These are phyloP conservation scores for Ceratobasidium sp. DNA, from an alignment of 1,284 basidiomycete genomes.

Conservation along the genomic window DNA sequence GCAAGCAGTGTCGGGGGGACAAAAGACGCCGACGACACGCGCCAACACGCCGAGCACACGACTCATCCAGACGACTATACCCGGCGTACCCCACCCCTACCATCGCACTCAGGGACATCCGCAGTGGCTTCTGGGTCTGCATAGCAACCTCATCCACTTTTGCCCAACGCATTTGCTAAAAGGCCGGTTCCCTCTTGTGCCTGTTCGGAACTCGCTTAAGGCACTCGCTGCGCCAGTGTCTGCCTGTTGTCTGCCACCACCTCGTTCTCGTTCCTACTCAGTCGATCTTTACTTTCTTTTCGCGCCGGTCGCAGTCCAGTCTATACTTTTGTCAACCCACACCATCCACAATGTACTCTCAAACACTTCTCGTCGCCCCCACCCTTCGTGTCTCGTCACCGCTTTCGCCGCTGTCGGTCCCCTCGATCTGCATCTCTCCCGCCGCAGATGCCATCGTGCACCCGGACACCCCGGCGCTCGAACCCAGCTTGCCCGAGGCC, in stretches of 20 bases:
- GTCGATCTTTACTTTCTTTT: constrained; percentile 30
- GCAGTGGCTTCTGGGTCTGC: constrained; percentile 13
- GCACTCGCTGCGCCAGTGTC: constrained; percentile 24
- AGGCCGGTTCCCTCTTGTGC: too few relatives aligned
- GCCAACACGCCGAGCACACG: neutral
- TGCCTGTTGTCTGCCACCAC: constrained; percentile 11
- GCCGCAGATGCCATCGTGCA: constrained; percentile 20
- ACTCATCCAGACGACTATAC: neutral
- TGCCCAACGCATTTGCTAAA: constrained; percentile 20
- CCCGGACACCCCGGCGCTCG: constrained; percentile 2
- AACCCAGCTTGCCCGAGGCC: constrained; percentile 26
- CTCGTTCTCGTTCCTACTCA: constrained; percentile 5
- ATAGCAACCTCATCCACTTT: constrained; percentile 21
- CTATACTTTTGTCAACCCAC: constrained; percentile 12
- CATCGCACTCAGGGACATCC: constrained; percentile 1
- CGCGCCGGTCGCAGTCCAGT: constrained; percentile 41
- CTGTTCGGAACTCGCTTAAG: constrained; percentile 5
- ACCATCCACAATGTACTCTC: constrained; percentile 29
- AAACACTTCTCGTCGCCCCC: constrained; percentile 28
- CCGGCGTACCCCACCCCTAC: neutral
- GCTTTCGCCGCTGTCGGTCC: constrained; percentile 33
- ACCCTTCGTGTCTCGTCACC: constrained; percentile 38
- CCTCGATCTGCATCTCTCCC: constrained; percentile 40
- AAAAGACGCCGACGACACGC: constrained; percentile 3
- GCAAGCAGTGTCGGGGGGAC: neutral